phyloP scores from a whole-genome alignment of 768 basidiomycete genomes.

The Strobilomyces confusus region DNA sequence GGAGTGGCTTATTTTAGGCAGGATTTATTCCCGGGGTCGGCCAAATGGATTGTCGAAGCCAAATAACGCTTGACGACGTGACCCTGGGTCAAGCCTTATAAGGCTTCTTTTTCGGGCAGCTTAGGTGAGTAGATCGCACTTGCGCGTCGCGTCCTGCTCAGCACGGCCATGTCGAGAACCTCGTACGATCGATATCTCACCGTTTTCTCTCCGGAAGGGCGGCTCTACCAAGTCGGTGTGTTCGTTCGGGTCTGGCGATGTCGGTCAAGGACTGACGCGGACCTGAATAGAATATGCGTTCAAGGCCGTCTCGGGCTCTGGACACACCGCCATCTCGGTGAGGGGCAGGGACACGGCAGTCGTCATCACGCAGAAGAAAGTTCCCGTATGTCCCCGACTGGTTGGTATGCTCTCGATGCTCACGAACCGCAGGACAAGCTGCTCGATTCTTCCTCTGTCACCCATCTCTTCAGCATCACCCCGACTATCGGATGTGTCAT shows the following conservation, averaged over 20 bases:
- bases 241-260: conserved; percentile 6
- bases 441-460: conserved; percentile 88
- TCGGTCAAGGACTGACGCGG: conserved; percentile 3
- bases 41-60: too few species aligned
- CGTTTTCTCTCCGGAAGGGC: conserved; percentile 95
- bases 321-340: conserved; percentile 90
- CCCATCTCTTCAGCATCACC: conserved; percentile 94
- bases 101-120: too few species aligned
- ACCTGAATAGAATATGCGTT: conserved; percentile 85
- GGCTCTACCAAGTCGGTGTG: conserved; percentile 97
- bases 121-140: conserved; percentile 32
- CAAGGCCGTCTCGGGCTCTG: conserved; percentile 97
- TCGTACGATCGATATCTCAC: conserved; percentile 97
- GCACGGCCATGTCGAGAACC: conserved; percentile 82
- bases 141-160: conserved; percentile 56
- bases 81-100: too few species aligned
- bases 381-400: conserved; percentile 64
- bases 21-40: too few species aligned
- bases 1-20: too few species aligned
- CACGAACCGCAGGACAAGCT: conserved; percentile 78
- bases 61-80: too few species aligned
- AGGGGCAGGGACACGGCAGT: conserved; percentile 93
- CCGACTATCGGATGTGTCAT: conserved; percentile 96
- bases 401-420: neutral
- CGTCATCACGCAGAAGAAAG: conserved; percentile 97